Base-by-base conservation (phyloP, 2,329 filamentous ascomycete species). In the Pyrenochaeta sp. region DNA sequence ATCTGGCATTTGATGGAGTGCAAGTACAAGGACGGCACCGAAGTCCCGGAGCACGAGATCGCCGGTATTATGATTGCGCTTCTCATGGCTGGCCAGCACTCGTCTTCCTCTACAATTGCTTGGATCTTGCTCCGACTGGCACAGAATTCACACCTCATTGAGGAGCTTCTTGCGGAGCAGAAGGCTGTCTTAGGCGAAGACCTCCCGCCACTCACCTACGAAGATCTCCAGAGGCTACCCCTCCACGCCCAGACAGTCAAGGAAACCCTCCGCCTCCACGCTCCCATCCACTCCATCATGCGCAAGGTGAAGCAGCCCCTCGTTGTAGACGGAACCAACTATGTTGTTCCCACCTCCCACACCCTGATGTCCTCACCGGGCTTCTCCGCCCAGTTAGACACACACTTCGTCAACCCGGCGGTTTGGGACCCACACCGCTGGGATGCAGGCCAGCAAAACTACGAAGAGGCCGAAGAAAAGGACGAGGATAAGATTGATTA, bases 61-160 rank as follows among this genome's bases (percentile, higher is more conserved):
- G 92, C 92, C 24, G 90, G 95, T 80, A 94, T 96, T 86, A 94
- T 96, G 91, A 96, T 96, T 78, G 92, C 92, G 5, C 85, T 96
- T 24, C 87, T 96, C 61, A 96, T 96, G 92, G 92, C 91, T 58
- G 92, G 92, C 54, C 92, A 96, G 76, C 92, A 96, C 81, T 94
- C 91, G 2, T 94, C 91, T 2, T 92, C 92, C 3, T 92, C 91
- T 22, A 93, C 91, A 39, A 89, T 88, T 70, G 87, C 91, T 39
- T 96, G 92, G 91, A 93, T 96, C 71, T 85, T 95, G 76, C 85
- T 96, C 40, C 90, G 89, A 65, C 86, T 96, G 37, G 92, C 92
- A 27, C 86, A 90, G 59, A 85, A 90, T 70, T 91, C 92, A 12
- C 84, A 93, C 19, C 87, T 96, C 59, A 84, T 90, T 69, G 91